Evolutionary conservation across 306 rosid genomes (phyloP), one percentile per base, ranked within the genome.

Genomic region (Quercus parvula): DNA sequence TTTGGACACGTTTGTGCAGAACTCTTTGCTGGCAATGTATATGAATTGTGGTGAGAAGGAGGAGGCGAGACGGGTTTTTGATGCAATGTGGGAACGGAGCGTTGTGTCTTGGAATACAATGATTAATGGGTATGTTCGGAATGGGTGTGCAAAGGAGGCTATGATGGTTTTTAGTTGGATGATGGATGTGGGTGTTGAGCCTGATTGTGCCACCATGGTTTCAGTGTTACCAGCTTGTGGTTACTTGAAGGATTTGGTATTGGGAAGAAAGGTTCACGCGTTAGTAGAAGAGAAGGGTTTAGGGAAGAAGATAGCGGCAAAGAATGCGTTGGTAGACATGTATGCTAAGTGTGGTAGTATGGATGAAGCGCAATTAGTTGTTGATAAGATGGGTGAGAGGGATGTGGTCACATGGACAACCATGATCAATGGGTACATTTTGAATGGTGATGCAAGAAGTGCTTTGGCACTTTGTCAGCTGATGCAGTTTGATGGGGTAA

Each of bases 331-430:
- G 86, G 75, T 94, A 84, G 98, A 91, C 78, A 92, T 92, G 97
- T 92, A 91, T 84, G 87, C 86, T 8, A 89, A 89, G 86, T 92
- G 97, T 78, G 91, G 91, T 57, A 58, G 59, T 78, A 88, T 91
- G 91, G 75, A 82, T 63, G 95, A 94, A 70, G 97, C 97, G 0
- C 25, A 19, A 71, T 20, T 56, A 55, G 77, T 92, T 78, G 86
- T 87, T 25, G 75, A 83, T 11, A 81, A 61, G 58, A 85, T 88
- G 76, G 74, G 44, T 51, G 87, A 81, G 83, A 90, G 89, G 79
- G 97, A 94, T 73, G 98, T 92, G 68, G 90, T 94, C 82, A 86
- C 95, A 22, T 94, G 98, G 98, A 89, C 94, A 19, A 90, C 92
- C 58, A 84, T 94, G 93, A 88, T 92, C 54, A 90, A 85, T 75